A percentile compares a stretch with the other conserved stretches of the same genome.
These are phyloP conservation scores for Ophiostoma angusticollis DNA, from an alignment of 2,329 filamentous ascomycete genomes.

Conservation along the genomic window DNA sequence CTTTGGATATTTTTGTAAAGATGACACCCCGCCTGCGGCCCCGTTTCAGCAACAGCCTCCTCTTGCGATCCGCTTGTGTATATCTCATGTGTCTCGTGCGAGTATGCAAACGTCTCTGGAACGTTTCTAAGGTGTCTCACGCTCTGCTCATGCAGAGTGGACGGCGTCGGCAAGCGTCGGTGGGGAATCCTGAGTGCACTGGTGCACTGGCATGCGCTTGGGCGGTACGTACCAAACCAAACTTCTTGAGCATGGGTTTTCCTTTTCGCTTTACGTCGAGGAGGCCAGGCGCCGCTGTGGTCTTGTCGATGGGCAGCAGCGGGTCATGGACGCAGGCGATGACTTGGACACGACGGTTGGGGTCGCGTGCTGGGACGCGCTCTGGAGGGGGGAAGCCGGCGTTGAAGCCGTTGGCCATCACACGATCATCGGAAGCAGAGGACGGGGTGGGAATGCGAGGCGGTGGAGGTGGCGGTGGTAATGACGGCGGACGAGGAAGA, in stretches of 20 bases:
- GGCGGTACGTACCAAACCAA: conserved; percentile 50
- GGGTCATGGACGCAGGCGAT: conserved; percentile 50
- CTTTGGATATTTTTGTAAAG: conserved; percentile 19
- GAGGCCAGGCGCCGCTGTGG: conserved; percentile 31
- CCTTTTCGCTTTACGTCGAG: conserved; percentile 38
- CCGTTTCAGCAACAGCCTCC: conserved; percentile 10
- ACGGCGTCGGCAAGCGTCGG: no score
- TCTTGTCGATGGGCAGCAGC: conserved; percentile 32
- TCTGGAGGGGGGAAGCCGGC: conserved; percentile 10
- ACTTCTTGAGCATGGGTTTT: conserved; percentile 50
- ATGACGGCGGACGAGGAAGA: conserved; percentile 40
- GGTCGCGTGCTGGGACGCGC: conserved; percentile 45
- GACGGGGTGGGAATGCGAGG: background rate
- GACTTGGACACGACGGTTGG: conserved; percentile 39
- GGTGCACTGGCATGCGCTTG: background rate
- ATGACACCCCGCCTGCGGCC: conserved; percentile 44
- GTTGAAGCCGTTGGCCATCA: conserved; percentile 19
- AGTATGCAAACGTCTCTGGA: no score
- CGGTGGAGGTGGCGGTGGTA: conserved; percentile 27
- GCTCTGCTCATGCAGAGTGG: no score
- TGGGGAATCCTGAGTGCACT: no score
- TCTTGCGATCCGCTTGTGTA: conserved; percentile 10
- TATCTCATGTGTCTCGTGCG: conserved; percentile 5
- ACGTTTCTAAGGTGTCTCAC: no score
- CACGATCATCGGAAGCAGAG: conserved; percentile 3